phyloP scores from a whole-genome alignment of 345 rosid species.

The Schrenkiella parvula region DNA sequence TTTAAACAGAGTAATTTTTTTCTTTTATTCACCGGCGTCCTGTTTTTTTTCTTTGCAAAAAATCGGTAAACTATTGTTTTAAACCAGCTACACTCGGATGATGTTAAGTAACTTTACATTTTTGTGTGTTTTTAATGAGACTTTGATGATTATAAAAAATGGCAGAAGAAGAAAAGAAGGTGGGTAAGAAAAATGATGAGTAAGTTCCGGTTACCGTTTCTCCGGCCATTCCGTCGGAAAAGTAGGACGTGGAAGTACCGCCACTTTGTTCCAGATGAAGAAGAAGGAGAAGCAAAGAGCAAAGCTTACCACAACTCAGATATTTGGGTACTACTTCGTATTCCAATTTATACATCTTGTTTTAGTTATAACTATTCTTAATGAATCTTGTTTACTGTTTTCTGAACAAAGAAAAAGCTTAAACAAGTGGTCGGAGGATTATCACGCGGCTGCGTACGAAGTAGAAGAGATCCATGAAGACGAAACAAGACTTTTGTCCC shows the following conservation, averaged over 20 bases:
- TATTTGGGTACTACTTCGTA: constrained; percentile 25
- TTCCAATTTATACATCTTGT: neutral
- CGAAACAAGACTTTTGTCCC: neutral
- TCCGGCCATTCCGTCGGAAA: constrained; percentile 14
- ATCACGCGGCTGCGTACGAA: constrained; percentile 25
- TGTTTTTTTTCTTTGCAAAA: neutral
- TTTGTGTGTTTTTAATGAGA: too few species aligned
- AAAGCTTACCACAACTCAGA: constrained; percentile 5
- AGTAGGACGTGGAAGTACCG: constrained; percentile 13
- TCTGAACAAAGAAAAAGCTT: constrained; percentile 21
- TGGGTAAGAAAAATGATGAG: constrained; percentile 22
- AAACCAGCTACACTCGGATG: neutral
- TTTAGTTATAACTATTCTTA: neutral
- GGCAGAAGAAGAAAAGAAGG: constrained; percentile 20
- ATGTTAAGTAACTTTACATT: neutral
- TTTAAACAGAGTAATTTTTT: neutral
- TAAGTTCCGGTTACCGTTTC: constrained; percentile 18
- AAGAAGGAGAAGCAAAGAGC: constrained; percentile 20
- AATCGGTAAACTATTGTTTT: neutral
- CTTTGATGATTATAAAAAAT: neutral
- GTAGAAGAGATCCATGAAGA: constrained; percentile 21
- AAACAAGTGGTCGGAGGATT: constrained; percentile 22
- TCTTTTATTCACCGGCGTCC: neutral
- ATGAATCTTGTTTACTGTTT: neutral
- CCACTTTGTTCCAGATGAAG: constrained; percentile 24